A percentile compares a stretch with the other conserved stretches of the same genome.
Evolutionary conservation across 2,329 filamentous ascomycete species (phyloP).

Genomic region (Verticillium tricorpus): DNA sequence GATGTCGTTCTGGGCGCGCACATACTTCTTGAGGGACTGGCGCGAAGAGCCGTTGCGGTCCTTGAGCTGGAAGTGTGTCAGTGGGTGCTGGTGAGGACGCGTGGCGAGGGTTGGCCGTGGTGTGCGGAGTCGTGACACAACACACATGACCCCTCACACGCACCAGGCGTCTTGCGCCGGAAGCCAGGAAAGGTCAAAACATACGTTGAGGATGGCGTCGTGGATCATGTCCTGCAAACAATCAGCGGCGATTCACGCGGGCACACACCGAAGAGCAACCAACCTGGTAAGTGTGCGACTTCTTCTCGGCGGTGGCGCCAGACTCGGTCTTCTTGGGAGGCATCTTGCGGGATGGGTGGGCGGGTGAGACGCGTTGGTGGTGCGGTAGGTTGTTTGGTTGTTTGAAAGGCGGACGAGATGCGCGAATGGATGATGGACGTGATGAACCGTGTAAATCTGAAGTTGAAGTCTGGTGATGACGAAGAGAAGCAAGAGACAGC

Average conservation of each 20-base stretch:
- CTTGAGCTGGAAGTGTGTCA: conserved; percentile 43
- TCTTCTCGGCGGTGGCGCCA: conserved; percentile 30
- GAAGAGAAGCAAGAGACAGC: conserved; percentile 17
- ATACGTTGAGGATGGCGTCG: conserved; percentile 57
- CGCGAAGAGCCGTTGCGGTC: conserved; percentile 59
- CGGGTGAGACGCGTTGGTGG: conserved; percentile 17
- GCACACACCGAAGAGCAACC: conserved; percentile 21
- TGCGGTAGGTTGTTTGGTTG: conserved; percentile 9
- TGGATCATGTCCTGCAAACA: conserved; percentile 54
- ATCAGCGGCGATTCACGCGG: conserved; percentile 28
- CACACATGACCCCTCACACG: conserved; percentile 5
- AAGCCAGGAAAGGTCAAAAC: conserved; percentile 28
- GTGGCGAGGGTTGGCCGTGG: conserved; percentile 30
- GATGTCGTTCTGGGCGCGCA: conserved; percentile 36
- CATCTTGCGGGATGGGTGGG: conserved; percentile 37
- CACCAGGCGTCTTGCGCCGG: conserved; percentile 30
- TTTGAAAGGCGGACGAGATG: conserved; percentile 11
- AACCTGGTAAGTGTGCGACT: conserved; percentile 56
- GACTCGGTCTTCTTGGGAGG: conserved; percentile 54
- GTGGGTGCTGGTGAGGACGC: conserved; percentile 15
- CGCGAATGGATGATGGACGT: conserved; percentile 15
- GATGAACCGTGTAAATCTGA: conserved; percentile 18
- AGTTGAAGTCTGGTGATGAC: conserved; percentile 18
- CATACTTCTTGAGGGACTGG: conserved; percentile 56
- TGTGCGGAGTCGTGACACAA: conserved; percentile 1